Percentiles rank a stretch among this genome's conserved stretches.
These are phyloP conservation scores for Fusarium sp. DNA, from an alignment of 2,329 filamentous ascomycete genomes.

Conservation along the genomic window DNA sequence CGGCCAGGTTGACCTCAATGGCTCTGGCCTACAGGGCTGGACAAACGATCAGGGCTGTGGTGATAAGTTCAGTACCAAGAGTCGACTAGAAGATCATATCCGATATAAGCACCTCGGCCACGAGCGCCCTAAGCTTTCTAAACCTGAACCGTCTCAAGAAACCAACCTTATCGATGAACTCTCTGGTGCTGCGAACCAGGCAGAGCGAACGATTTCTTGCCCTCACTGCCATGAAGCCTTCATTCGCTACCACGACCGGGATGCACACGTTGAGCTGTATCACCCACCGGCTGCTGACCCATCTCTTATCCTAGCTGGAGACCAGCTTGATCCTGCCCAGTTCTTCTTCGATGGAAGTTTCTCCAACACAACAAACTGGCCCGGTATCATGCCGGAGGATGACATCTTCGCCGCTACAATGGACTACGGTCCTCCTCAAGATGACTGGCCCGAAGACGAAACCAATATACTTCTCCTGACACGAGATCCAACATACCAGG, in stretches of 20 bases:
- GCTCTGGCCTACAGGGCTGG: conserved; percentile 72
- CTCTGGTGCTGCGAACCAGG: conserved; percentile 54
- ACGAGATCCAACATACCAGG: conserved; percentile 41
- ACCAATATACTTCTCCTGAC: conserved; percentile 57
- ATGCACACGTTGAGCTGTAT: conserved; percentile 57
- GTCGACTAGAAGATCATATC: conserved; percentile 84
- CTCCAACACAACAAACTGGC: conserved; percentile 39
- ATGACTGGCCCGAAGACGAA: conserved; percentile 60
- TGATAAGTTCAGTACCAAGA: conserved; percentile 79
- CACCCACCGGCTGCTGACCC: conserved; percentile 38
- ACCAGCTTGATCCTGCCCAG: conserved; percentile 35
- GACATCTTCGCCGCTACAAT: conserved; percentile 52
- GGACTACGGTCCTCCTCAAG: conserved; percentile 49
- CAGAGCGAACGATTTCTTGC: conserved; percentile 59
- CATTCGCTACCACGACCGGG: conserved; percentile 62
- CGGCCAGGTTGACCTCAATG: conserved; percentile 72
- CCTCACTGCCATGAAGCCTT: conserved; percentile 61
- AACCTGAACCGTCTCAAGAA: conserved; percentile 27
- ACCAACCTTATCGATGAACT: conserved; percentile 57
- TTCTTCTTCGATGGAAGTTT: conserved; percentile 38
- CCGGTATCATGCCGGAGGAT: conserved; percentile 43
- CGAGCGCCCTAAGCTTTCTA: conserved; percentile 55
- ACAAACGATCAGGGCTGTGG: conserved; percentile 76
- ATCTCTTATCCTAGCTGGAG: conserved; percentile 39
- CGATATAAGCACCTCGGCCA: conserved; percentile 81